Base-by-base conservation (phyloP, 225 moss, liverwort and hornwort genomes). In the Thuidium tamariscinum region DNA sequence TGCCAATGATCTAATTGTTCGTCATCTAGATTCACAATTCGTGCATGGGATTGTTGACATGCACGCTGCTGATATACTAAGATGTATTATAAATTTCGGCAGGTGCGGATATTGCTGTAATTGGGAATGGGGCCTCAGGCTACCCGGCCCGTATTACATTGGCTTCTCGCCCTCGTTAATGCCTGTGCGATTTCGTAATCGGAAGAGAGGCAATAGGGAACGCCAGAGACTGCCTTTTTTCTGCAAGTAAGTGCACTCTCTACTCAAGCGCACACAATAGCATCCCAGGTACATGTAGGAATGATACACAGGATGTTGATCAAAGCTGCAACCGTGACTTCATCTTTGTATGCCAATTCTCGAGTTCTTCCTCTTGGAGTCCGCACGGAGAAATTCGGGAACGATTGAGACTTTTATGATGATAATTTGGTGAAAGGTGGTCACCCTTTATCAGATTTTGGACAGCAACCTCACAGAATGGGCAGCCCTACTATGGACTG, bases 61-160 rank as follows among this genome's bases (percentile, higher is more conserved):
- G 85, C 65, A 14, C 36, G 65, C 62, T 74, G n/a, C 32, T 81
- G 59, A 23, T 29, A 25, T 32, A 14, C 48, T 70, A 23, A n/a
- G 49, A 30, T 49, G 34, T 64, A 77, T 67, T 60, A 22, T 92
- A 30, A 49, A 83, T 86, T 54, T 75, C 34, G 88, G 88, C 94
- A 99, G 99, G 75, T 99, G 99, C 86, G 97, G 99, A 44, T 97
- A 99, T 90, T 99, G 99, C 93, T 99, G 99, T 90, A 96, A 95
- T 78, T 99, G 99, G 99, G 97, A 99, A 91, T 99, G 99, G 99
- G 99, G 97, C 49, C 82, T 99, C 73, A 91, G 90, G 78, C 89
- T 99, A 19, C 99, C 99, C 30, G 94, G 95, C 26, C 91, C 92
- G 3, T 95, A 89, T 80, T 97, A 97, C 82, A 70, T 99, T 83